Evolutionary conservation across 805 yeast genomes (phyloP).

Genomic region (Zygoascus tannicola): DNA sequence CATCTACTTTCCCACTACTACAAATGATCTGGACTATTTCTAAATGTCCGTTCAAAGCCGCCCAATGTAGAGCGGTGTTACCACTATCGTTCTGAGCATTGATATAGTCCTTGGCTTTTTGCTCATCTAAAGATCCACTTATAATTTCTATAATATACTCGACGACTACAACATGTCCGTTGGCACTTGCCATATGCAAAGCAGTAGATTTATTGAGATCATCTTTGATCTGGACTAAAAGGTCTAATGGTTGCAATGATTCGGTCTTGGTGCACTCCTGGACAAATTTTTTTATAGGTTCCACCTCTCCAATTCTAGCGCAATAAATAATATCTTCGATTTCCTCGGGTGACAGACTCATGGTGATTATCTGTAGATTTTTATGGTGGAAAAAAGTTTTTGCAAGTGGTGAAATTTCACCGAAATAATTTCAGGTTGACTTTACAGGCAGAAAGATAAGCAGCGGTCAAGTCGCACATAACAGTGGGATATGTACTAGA

Average conservation of each 20-base stretch:
- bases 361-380: neutral
- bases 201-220: slow-evolving; percentile 61
- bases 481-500: too few relatives aligned
- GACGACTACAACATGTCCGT: slow-evolving; percentile 72
- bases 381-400: too few relatives aligned
- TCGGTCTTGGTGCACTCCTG: slow-evolving; percentile 28
- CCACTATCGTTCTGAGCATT: slow-evolving; percentile 59
- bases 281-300: slow-evolving; percentile 60
- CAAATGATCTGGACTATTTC: slow-evolving; percentile 60
- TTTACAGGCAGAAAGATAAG: too few relatives aligned
- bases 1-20: slow-evolving; percentile 69
- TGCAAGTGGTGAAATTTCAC: too few relatives aligned
- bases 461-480: too few relatives aligned
- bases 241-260: slow-evolving; percentile 1
- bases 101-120: slow-evolving; percentile 25
- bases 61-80: slow-evolving; percentile 96
- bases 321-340: slow-evolving; percentile 73
- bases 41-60: slow-evolving; percentile 77
- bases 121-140: slow-evolving; percentile 30
- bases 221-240: slow-evolving; percentile 50
- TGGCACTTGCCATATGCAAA: slow-evolving; percentile 92
- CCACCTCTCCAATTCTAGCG: slow-evolving; percentile 83
- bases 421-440: too few relatives aligned
- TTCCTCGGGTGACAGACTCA: slow-evolving; percentile 48
- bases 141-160: slow-evolving; percentile 31